phyloP scores from a whole-genome alignment of 2,329 filamentous ascomycete genomes.

The Amauroascus niger region DNA sequence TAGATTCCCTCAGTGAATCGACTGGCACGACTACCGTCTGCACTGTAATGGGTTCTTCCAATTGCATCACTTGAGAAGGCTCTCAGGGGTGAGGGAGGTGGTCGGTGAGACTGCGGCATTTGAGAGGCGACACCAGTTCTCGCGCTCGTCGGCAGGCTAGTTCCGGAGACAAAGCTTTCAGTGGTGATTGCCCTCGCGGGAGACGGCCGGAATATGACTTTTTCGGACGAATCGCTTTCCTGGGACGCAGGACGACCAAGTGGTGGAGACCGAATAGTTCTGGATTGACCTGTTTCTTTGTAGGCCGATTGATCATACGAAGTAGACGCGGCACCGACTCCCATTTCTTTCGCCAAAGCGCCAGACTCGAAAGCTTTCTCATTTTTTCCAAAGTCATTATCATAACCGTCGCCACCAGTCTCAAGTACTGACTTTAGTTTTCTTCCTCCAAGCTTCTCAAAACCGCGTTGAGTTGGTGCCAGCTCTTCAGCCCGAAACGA shows the following conservation, averaged over 20 bases:
- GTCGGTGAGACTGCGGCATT: slow-evolving; percentile 22
- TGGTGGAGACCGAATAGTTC: slow-evolving; percentile 13
- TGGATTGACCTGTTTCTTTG: slow-evolving; percentile 14
- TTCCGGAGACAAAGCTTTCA: slow-evolving; percentile 22
- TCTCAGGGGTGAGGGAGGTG: slow-evolving; percentile 22
- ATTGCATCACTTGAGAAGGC: slow-evolving; percentile 29
- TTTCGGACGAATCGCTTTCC: slow-evolving; percentile 20
- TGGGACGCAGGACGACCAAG: slow-evolving; percentile 16
- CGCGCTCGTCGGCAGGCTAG: slow-evolving; percentile 17
- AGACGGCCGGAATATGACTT: slow-evolving; percentile 34
- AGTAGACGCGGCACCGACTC: slow-evolving; percentile 3
- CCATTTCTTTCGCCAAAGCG: slow-evolving; percentile 21
- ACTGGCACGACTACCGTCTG: slow-evolving; percentile 39
- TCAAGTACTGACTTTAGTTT: slow-evolving; percentile 41
- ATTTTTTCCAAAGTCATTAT: slow-evolving; percentile 23
- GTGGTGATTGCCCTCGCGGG: slow-evolving; percentile 36
- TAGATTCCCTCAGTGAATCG: slow-evolving; percentile 34
- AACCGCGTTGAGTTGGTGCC: slow-evolving; percentile 37
- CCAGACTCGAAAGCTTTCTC: slow-evolving; percentile 26
- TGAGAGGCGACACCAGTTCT: slow-evolving; percentile 16
- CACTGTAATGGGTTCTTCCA: slow-evolving; percentile 35
- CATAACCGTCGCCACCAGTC: slow-evolving; percentile 40
- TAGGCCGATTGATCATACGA: slow-evolving; percentile 7
- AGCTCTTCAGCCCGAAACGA: slow-evolving; percentile 29
- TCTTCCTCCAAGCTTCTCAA: slow-evolving; percentile 42